Conservation (phyloP, 2,329 filamentous ascomycete species). For the Trichoderma sp. region DNA sequence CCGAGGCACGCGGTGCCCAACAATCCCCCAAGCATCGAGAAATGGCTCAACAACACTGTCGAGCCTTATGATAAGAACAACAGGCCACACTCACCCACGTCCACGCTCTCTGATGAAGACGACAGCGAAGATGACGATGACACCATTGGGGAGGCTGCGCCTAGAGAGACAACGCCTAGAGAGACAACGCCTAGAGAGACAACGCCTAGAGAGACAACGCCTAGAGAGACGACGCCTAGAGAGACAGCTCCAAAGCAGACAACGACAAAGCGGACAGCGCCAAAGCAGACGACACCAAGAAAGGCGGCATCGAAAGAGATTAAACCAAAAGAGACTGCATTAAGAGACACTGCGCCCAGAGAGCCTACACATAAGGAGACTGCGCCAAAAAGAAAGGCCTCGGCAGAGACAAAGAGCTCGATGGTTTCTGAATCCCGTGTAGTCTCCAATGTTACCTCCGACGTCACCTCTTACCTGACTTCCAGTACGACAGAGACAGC, state of each 20-base stretch:
- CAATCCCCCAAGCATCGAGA: conserved; percentile 62
- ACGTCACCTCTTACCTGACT: conserved; percentile 18
- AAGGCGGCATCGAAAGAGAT: neutral
- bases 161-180: conserved; percentile 9
- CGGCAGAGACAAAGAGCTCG: conserved; percentile 26
- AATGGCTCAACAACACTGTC: conserved; percentile 60
- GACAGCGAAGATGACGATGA: conserved; percentile 19
- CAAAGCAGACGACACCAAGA: neutral
- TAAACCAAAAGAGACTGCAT: neutral
- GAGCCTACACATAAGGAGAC: neutral
- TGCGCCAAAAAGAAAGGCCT: conserved; percentile 22
- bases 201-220: neutral
- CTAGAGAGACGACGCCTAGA: neutral
- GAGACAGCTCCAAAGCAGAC: neutral
- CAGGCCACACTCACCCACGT: conserved; percentile 1
- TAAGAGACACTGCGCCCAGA: neutral
- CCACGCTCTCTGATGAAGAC: neutral
- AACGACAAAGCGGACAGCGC: neutral
- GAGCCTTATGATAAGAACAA: conserved; percentile 57
- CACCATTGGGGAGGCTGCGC: neutral
- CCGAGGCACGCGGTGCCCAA: conserved; percentile 49
- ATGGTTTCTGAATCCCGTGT: conserved; percentile 25
- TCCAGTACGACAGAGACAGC: conserved; percentile 7
- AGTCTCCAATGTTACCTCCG: conserved; percentile 7
- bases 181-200: neutral